Base-by-base conservation (phyloP, 495 filamentous ascomycete genomes). In the Hypoxylon cercidicola region DNA sequence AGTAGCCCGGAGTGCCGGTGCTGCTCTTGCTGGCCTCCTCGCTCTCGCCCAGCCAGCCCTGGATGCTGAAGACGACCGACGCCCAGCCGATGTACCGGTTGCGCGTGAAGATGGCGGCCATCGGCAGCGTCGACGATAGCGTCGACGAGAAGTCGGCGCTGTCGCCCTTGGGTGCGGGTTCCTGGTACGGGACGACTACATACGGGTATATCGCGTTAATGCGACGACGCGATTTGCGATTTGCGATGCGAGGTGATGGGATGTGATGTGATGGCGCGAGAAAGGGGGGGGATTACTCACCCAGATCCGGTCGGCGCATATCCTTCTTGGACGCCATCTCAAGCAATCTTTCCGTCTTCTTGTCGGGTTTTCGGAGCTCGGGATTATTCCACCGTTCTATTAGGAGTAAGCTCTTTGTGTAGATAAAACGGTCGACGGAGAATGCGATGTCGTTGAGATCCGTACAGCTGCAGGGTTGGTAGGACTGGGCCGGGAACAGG, bases 11-110 rank as follows among this genome's bases (percentile, higher is more conserved):
- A 4, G 90, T 93, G 39, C 81, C 78, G 41, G 81, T 73, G 55
- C 76, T 88, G 68, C 84, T 87, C 77, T 85, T 88, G 13, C 55
- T 62, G 70, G 89, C 81, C 37, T 93, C 91, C 45, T 89, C 85
- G 64, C 88, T 90, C 80, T 97, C 93, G 58, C 88, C 88, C 15
- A 97, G 83, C 93, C 92, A 97, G 64, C 81, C 85, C 78, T 96
- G 92, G 40, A 96, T 77, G 53, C 91, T 86, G 75, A 96, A 89
- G 47, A 94, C 86, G 45, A 97, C 88, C 5, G 93, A 82, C 8
- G 89, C 88, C 93, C 92, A 96, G 74, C 92, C 92, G 66, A 96
- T 84, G 82, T 86, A 96, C 84, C 90, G 88, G 77, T 95, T 96
- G 46, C 92, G 83, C 62, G 90, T 94, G 75, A 97, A 96, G 82